A percentile compares a stretch with the other conserved stretches of the same genome.
Conservation (phyloP, 2,329 filamentous ascomycete genomes). For the Penicillium rolfsii region DNA sequence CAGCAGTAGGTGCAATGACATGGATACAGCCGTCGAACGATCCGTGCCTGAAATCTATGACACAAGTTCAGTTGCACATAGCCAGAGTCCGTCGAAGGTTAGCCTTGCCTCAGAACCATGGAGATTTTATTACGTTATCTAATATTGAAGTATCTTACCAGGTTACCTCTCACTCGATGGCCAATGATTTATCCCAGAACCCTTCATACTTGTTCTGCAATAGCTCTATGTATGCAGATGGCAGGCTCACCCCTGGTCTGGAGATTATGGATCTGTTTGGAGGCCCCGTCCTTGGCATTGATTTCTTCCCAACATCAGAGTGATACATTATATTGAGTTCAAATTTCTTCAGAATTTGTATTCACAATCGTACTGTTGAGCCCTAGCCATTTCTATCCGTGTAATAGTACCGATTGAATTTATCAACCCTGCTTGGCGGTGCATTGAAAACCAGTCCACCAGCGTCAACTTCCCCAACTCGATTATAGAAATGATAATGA, state of each 20-base stretch:
- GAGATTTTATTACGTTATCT: not conserved
- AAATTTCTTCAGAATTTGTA: not conserved
- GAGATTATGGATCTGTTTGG: not conserved
- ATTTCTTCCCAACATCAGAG: not conserved
- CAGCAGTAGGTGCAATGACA: not conserved
- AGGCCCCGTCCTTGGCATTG: not conserved
- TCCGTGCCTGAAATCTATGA: not conserved
- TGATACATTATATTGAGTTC: not conserved
- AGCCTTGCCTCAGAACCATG: not conserved
- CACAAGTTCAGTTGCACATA: not conserved
- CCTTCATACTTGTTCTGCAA: not conserved
- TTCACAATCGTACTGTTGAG: not conserved
- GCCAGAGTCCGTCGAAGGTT: not conserved
- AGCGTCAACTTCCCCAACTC: no score
- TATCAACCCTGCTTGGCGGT: no score
- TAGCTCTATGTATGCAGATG: not conserved
- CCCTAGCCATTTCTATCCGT: no score
- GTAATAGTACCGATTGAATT: no score
- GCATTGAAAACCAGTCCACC: no score
- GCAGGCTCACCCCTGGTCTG: not conserved
- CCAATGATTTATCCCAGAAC: not conserved
- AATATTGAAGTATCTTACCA: not conserved
- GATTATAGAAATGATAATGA: no score
- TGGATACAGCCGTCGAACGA: not conserved
- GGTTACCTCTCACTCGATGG: not conserved